Evolutionary conservation across 345 rosid genomes (phyloP).

Genomic region (Sisymbrium altissimum): DNA sequence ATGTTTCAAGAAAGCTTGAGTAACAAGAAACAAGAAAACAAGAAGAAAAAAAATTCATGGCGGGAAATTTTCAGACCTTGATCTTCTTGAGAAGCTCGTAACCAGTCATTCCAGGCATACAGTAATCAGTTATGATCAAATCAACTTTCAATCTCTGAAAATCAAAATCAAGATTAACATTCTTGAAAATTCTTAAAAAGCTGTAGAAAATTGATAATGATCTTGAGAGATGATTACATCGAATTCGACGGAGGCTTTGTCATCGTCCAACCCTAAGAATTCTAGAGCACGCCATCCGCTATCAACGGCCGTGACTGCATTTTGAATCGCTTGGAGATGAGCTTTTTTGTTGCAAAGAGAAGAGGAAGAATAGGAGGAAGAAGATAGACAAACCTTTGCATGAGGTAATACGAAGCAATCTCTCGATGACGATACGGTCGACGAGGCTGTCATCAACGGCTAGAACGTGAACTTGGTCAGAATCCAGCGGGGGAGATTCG

Average conservation of each 20-base stretch:
- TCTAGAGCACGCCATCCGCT: slow-evolving; percentile 85
- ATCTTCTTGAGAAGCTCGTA: slow-evolving; percentile 92
- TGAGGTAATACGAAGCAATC: slow-evolving; percentile 64
- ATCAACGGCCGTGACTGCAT: slow-evolving; percentile 76
- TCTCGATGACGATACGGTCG: slow-evolving; percentile 85
- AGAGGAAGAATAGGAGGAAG: too few species aligned
- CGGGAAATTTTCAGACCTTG: slow-evolving; percentile 48
- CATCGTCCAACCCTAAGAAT: slow-evolving; percentile 72
- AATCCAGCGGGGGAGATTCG: slow-evolving; percentile 39
- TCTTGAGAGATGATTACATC: slow-evolving; percentile 29
- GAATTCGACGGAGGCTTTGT: slow-evolving; percentile 39
- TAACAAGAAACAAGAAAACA: not conserved
- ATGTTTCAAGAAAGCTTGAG: not conserved
- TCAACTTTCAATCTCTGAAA: slow-evolving; percentile 77
- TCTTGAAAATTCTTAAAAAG: not conserved
- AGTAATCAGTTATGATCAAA: slow-evolving; percentile 92
- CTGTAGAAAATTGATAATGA: not conserved
- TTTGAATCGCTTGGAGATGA: slow-evolving; percentile 22
- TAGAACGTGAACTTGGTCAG: slow-evolving; percentile 71
- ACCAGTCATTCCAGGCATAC: slow-evolving; percentile 99
- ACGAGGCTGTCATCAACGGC: slow-evolving; percentile 92
- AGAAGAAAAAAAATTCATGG: not conserved
- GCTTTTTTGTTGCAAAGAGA: not conserved
- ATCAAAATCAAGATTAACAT: not conserved
- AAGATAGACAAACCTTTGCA: slow-evolving; percentile 86